phyloP scores from a whole-genome alignment of 805 yeast species.

The Tanozyma kutaoensis region DNA sequence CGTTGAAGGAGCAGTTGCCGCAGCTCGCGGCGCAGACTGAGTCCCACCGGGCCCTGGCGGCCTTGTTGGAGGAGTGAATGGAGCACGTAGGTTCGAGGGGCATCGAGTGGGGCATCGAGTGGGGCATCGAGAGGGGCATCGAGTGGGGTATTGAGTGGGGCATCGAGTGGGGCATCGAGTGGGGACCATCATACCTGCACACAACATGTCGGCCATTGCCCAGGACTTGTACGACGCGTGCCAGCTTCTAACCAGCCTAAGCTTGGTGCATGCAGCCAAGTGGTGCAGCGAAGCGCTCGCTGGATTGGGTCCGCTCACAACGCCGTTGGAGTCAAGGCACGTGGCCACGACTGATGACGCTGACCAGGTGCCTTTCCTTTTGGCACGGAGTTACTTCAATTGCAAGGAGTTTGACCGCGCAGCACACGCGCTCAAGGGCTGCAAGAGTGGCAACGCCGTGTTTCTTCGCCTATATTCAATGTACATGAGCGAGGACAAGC shows the following conservation, averaged over 20 bases:
- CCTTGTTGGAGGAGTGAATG: too few species aligned
- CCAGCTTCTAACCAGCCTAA: slow-evolving; percentile 35
- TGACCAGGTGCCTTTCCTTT: slow-evolving; percentile 31
- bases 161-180: too few species aligned
- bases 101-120: too few species aligned
- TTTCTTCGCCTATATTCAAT: slow-evolving; percentile 61
- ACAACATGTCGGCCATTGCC: slow-evolving; percentile 5
- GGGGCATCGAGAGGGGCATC: too few species aligned
- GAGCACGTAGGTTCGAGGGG: too few species aligned
- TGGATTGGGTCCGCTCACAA: slow-evolving; percentile 29
- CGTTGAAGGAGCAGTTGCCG: too few species aligned
- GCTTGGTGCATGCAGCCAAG: slow-evolving; percentile 59
- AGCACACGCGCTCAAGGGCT: slow-evolving; percentile 39
- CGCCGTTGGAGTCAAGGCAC: slow-evolving; percentile 5
- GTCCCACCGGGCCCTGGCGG: too few species aligned
- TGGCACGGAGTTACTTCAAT: slow-evolving; percentile 67
- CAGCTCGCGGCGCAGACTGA: too few species aligned
- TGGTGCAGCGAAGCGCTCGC: slow-evolving; percentile 75
- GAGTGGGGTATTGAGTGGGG: too few species aligned
- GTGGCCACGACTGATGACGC: slow-evolving; percentile 15
- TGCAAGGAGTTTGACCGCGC: slow-evolving; percentile 80
- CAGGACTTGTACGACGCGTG: slow-evolving; percentile 15
- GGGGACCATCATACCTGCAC: too few species aligned
- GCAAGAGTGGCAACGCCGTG: slow-evolving; percentile 34
- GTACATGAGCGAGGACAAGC: slow-evolving; percentile 68